Evolutionary conservation across 352 stramenopile genomes (phyloP).

Genomic region (Globisporangium cederbergense): DNA sequence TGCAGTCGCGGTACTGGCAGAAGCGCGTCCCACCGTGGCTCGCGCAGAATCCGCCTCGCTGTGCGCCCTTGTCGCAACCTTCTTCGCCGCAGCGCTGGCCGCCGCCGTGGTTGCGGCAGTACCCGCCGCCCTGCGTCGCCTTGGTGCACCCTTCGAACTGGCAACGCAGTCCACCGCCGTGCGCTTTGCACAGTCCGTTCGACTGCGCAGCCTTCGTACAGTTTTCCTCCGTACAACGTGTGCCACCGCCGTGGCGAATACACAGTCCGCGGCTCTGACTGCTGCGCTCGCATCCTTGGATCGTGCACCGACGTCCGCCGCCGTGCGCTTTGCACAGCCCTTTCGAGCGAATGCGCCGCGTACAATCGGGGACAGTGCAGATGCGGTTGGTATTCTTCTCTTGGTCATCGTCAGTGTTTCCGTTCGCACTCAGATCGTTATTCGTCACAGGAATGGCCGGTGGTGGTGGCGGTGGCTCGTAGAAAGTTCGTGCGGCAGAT

Average conservation of each 20-base stretch:
- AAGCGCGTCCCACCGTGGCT: slow-evolving; percentile 14
- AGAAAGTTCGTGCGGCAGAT: background rate
- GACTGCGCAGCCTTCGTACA: slow-evolving; percentile 19
- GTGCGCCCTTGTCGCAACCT: slow-evolving; percentile 14
- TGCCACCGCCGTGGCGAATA: slow-evolving; percentile 19
- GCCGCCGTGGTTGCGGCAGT: slow-evolving; percentile 16
- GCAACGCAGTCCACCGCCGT: slow-evolving; percentile 16
- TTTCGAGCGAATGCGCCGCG: slow-evolving; percentile 15
- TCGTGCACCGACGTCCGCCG: slow-evolving; percentile 11
- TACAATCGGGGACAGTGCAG: slow-evolving; percentile 6
- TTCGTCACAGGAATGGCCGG: background rate
- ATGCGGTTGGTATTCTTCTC: slow-evolving; percentile 14
- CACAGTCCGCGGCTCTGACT: slow-evolving; percentile 16
- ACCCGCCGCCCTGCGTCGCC: slow-evolving; percentile 13
- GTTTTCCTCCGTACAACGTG: slow-evolving; percentile 7
- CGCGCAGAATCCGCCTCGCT: slow-evolving; percentile 17
- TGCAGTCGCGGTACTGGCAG: slow-evolving; percentile 46
- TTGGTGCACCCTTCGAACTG: slow-evolving; percentile 12
- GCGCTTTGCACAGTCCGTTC: slow-evolving; percentile 17
- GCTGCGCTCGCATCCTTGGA: slow-evolving; percentile 13
- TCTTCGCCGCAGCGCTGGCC: slow-evolving; percentile 13
- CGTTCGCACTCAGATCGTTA: slow-evolving; percentile 1
- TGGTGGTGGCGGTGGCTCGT: background rate
- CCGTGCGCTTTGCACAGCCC: slow-evolving; percentile 17
- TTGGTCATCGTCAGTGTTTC: slow-evolving; percentile 5